Conservation (phyloP, 2,329 filamentous ascomycete genomes). For the Colletotrichum sansevieriae region DNA sequence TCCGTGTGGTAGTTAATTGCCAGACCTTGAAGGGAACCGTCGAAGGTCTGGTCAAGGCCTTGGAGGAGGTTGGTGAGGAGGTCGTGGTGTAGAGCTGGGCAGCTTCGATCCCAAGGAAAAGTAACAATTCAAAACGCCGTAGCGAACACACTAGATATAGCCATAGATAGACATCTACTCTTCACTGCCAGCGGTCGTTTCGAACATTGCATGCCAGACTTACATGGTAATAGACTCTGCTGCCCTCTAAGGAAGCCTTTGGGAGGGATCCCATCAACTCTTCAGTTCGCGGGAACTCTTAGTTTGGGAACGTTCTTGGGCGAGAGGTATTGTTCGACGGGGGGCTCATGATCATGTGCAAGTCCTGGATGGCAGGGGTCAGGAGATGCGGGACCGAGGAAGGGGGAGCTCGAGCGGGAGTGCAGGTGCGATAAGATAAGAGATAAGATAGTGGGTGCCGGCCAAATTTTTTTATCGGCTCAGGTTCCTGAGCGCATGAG, state of each 20-base stretch:
- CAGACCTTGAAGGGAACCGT: constrained; percentile 67
- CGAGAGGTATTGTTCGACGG: too few relatives aligned
- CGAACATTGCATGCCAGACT: too few relatives aligned
- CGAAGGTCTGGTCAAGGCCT: constrained; percentile 65
- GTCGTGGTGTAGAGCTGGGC: constrained; percentile 23
- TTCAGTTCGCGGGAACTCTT: too few relatives aligned
- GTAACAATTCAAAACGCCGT: too few relatives aligned
- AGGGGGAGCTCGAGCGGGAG: not conserved
- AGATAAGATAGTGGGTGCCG: constrained; percentile 42
- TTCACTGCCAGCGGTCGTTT: too few relatives aligned
- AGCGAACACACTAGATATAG: not conserved
- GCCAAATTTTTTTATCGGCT: constrained; percentile 29
- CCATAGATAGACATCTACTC: not conserved
- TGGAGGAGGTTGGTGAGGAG: constrained; percentile 61
- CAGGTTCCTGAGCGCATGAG: not conserved
- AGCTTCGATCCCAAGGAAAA: too few relatives aligned
- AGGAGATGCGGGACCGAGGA: not conserved
- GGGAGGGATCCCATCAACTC: too few relatives aligned
- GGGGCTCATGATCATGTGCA: not conserved
- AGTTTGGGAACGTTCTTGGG: too few relatives aligned
- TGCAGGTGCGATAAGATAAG: constrained; percentile 42
- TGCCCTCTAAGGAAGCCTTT: too few relatives aligned
- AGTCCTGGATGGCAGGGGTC: not conserved
- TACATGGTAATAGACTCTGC: too few relatives aligned
- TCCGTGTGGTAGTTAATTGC: constrained; percentile 71